Evolutionary conservation across 75 land plant species (phyloP).

Genomic region (Adiantum capillusveneris): DNA sequence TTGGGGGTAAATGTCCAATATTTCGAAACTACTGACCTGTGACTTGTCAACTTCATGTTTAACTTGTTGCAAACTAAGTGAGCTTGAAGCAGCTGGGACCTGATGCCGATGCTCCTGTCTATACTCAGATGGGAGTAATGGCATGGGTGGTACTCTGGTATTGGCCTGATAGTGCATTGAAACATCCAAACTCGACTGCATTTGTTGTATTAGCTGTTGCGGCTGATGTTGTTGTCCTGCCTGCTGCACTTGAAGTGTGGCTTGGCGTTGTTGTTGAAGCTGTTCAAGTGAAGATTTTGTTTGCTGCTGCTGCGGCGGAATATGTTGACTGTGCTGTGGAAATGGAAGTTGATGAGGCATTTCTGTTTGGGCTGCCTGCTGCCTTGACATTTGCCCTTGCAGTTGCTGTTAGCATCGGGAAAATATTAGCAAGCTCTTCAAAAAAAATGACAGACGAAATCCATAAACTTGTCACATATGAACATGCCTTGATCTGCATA

Average conservation of each 20-base stretch:
- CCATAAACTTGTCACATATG: too few species aligned
- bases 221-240: background rate
- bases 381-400: background rate
- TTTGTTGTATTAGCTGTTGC: too few species aligned
- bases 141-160: background rate
- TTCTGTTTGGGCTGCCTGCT: slow-evolving; percentile 11
- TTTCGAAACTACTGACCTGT: slow-evolving; percentile 3
- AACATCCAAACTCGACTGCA: background rate
- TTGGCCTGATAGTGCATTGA: background rate
- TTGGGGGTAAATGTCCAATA: too few species aligned
- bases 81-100: slow-evolving; percentile 21
- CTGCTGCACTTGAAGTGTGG: background rate
- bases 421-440: too few species aligned
- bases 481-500: slow-evolving; percentile 43
- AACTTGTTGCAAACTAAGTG: slow-evolving; percentile 20
- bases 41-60: slow-evolving; percentile 48
- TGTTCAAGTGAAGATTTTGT: slow-evolving; percentile 33
- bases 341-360: background rate
- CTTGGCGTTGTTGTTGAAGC: slow-evolving; percentile 12
- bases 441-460: too few species aligned
- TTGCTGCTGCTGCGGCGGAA: slow-evolving; percentile 18
- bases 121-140: background rate
- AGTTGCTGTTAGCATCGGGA: background rate
- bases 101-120: slow-evolving; percentile 20
- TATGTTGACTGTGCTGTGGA: slow-evolving; percentile 12